Evolutionary conservation across 2,329 filamentous ascomycete species (phyloP), one percentile per base, ranked within the genome.

Genomic region (Alternaria infectoria): DNA sequence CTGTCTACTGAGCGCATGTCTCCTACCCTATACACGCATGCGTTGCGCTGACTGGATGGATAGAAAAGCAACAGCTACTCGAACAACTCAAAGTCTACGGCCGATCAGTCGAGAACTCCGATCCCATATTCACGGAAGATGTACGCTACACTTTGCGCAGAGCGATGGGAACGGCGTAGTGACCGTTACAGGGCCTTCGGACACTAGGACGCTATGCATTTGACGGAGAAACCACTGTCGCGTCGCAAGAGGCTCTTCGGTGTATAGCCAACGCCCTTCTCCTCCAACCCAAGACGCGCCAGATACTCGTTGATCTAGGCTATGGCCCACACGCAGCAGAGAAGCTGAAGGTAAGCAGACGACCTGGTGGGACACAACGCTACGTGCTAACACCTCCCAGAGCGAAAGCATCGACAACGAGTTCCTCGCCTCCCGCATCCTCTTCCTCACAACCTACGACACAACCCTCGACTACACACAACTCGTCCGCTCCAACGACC

Each of bases 181-280:
- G 43, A 59, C 50, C 36, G 57, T 17, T 46, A 11, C 64, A 97
- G 91, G 93, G 93, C 13, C 90, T 97, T 54, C 84, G 87, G 62
- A 91, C 88, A 49, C 84, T 98, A 46, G 85, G 88, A 28, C 86
- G 83, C 55, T 90, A 95, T 83, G 91, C 90, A 5, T 92, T 97
- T 72, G 86, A 92, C 54, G 88, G 86, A 65, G 82, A 86, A 25
- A 89, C 87, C 4, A 82, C 82, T 28, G 85, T 86, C 9, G 71
- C 71, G 1, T 91, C 91, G 3, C 88, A 90, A 61, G 92, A 93
- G 74, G 94, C 89, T 1, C 83, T 97, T 43, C 88, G 93, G 71
- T 94, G 93, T 70, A 81, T 98, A 51, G 94, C 93, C 71, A 98
- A 98, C 79, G 89, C 93, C 9, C 82, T 97, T 73, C 84, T 96